Conservation (phyloP, 2,329 filamentous ascomycete genomes). For the Mollisiaceae sp. region DNA sequence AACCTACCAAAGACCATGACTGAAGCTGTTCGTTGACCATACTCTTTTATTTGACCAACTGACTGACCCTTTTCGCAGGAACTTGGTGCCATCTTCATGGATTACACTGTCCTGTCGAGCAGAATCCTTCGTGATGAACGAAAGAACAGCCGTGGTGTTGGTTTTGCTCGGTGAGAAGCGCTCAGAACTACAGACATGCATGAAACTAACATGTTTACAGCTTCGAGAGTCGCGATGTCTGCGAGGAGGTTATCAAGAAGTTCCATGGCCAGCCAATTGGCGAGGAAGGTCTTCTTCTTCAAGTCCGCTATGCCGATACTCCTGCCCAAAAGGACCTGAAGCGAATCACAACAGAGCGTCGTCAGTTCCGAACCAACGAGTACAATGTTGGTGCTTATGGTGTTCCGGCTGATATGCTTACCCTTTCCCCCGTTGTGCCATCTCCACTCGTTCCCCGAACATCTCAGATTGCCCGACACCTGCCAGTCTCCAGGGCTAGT, state of each 20-base stretch:
- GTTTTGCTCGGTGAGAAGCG: constrained; percentile 84
- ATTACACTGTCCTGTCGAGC: constrained; percentile 86
- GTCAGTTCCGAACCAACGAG: constrained; percentile 94
- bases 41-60: constrained; percentile 10
- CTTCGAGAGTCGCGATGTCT: constrained; percentile 87
- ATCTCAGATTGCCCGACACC: constrained; percentile 40
- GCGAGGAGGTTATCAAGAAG: constrained; percentile 84
- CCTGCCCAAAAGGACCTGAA: constrained; percentile 96
- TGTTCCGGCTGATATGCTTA: constrained; percentile 52
- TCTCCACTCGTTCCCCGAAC: constrained; percentile 41
- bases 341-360: constrained; percentile 91
- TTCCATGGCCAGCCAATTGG: constrained; percentile 83
- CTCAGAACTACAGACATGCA: constrained; percentile 13
- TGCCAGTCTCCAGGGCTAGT: constrained; percentile 37
- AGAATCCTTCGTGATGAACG: constrained; percentile 92
- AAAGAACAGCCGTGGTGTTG: constrained; percentile 94
- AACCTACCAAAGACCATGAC: constrained; percentile 93
- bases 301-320: constrained; percentile 96
- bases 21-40: constrained; percentile 71
- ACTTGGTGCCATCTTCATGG: constrained; percentile 77
- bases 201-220: constrained; percentile 52
- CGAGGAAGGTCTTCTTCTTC: constrained; percentile 80
- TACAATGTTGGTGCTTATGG: constrained; percentile 80
- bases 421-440: constrained; percentile 55
- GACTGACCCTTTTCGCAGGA: constrained; percentile 56